These are phyloP conservation scores for Mycosphaerella sp. DNA, from an alignment of 2,329 filamentous ascomycete genomes.

Conservation along the genomic window DNA sequence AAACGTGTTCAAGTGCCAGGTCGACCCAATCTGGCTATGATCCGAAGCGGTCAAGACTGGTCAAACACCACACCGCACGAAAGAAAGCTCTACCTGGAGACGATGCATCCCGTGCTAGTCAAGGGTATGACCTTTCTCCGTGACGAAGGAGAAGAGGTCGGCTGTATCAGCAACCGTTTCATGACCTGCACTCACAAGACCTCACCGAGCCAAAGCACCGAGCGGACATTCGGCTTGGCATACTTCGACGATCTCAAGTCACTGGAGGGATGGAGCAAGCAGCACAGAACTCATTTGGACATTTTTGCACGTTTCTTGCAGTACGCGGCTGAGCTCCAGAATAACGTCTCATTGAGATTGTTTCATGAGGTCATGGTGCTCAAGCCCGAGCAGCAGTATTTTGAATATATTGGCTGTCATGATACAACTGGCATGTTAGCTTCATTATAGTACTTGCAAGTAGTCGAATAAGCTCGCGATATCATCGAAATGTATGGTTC, in stretches of 20 bases:
- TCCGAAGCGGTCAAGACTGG: slow-evolving; percentile 46
- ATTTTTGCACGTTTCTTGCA: slow-evolving; percentile 25
- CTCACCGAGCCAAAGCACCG: slow-evolving; percentile 7
- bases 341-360: slow-evolving; percentile 19
- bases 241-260: slow-evolving; percentile 24
- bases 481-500: neutral
- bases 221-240: slow-evolving; percentile 25
- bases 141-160: slow-evolving; percentile 40
- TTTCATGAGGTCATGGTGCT: slow-evolving; percentile 27
- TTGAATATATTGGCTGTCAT: slow-evolving; percentile 26
- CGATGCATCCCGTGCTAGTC: slow-evolving; percentile 43
- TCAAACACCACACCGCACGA: slow-evolving; percentile 38
- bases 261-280: slow-evolving; percentile 24
- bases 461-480: too few relatives aligned
- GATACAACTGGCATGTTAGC: slow-evolving; percentile 21
- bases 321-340: slow-evolving; percentile 23
- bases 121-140: slow-evolving; percentile 44
- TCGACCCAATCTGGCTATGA: slow-evolving; percentile 40
- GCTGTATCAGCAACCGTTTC: slow-evolving; percentile 42
- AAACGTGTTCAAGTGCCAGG: slow-evolving; percentile 34
- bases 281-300: slow-evolving; percentile 25
- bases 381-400: slow-evolving; percentile 20
- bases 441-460: slow-evolving; percentile 10
- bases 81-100: slow-evolving; percentile 40
- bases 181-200: slow-evolving; percentile 36